Base-by-base conservation (phyloP, 768 basidiomycete genomes). In the Tulasnella sp. region DNA sequence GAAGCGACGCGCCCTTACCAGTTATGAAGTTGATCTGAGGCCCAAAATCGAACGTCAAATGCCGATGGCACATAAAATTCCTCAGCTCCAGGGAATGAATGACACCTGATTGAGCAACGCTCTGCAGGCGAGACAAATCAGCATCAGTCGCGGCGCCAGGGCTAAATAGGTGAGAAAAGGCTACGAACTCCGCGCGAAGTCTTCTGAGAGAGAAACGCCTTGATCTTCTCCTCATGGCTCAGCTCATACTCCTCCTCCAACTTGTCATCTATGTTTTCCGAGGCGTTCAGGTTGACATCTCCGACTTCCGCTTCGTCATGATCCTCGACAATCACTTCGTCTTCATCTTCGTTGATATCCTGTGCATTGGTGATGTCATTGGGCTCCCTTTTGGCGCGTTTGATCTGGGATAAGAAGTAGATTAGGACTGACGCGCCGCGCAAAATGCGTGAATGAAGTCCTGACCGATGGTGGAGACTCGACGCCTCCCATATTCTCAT, bases 11-110 rank as follows among this genome's bases (percentile, higher is more conserved):
- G 22, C 22, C 24, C 79, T 42, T 65, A 84, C 91, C 92, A 41
- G 94, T 94, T 65, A 99, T 88, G 67, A 98, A 98, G 72, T 98
- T 99, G 67, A 99, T 88, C 70, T 93, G 90, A 8, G 87, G 85
- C 0, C 92, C 91, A 63, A 98, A 91, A 1, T 79, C 77, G 71
- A 96, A 89, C 1, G 78, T 83, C 46, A 92, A 75, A 70, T 78
- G 83, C 68, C 82, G 78, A 72, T 98, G 93, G 70, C 92, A 96
- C 92, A 98, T 94, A 73, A 98, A 98, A 67, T 97, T 85, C 66
- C 82, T 78, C 80, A 91, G 82, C 67, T 92, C 85, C 44, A 96
- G 79, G 31, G 78, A 76, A 65, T 90, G 85, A 61, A 97, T 87
- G 64, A 97, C 84, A 3, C 93, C 94, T 65, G 84, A 80, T 52